phyloP scores from a whole-genome alignment of 2,329 filamentous ascomycete genomes.

The Clarireedia paspali region DNA sequence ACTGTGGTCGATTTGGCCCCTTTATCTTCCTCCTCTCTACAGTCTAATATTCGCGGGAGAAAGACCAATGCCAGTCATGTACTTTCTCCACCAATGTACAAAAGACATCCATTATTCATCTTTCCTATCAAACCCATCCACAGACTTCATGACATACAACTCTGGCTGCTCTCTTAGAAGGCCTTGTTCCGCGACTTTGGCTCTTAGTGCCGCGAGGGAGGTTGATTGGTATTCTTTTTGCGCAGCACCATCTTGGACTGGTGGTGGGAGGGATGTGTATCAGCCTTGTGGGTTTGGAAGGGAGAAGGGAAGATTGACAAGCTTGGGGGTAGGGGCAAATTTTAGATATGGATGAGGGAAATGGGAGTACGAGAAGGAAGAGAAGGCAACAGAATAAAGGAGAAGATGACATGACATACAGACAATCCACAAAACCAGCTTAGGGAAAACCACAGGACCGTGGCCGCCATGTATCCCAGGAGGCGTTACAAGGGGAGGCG shows the following conservation, averaged over 20 bases:
- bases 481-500: not conserved
- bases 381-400: too few species aligned
- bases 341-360: too few species aligned
- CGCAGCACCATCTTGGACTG: not conserved
- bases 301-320: not conserved
- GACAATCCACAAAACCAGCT: not conserved
- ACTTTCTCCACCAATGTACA: too few species aligned
- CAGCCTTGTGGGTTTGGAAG: too few species aligned
- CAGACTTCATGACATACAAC: not conserved
- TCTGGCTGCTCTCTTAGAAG: not conserved
- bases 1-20: too few species aligned
- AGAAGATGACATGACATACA: not conserved
- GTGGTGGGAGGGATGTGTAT: not conserved
- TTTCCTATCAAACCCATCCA: not conserved
- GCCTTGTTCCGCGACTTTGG: not conserved
- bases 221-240: not conserved
- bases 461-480: not conserved
- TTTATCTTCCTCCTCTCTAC: too few species aligned
- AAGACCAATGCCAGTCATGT: too few species aligned
- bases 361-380: not conserved
- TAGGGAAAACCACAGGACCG: not conserved
- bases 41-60: too few species aligned
- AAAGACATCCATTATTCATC: not conserved
- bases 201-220: not conserved
- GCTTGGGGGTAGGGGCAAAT: too few species aligned